Percentiles rank a stretch among this genome's conserved stretches.
Conservation (phyloP, 179 eudicot genomes). For the Pouteria campechiana region DNA sequence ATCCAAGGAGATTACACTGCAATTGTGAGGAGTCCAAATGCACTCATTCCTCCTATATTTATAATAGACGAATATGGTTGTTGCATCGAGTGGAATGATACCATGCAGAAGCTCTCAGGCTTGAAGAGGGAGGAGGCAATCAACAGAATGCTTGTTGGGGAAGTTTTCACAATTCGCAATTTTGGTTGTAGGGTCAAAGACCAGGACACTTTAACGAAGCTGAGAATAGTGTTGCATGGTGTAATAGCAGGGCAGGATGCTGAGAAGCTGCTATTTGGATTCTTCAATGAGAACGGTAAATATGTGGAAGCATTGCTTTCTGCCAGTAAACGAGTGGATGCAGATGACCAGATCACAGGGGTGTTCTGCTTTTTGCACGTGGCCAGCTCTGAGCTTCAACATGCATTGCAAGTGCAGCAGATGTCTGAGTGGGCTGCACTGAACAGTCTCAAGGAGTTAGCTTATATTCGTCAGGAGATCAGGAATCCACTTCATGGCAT, state of each 20-base stretch:
- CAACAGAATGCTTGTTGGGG: conserved; percentile 68
- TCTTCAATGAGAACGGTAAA: conserved; percentile 35
- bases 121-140: conserved; percentile 42
- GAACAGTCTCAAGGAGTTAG: conserved; percentile 36
- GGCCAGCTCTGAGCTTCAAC: conserved; percentile 79
- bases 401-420: conserved; percentile 57
- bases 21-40: conserved; percentile 49
- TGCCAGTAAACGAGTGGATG: conserved; percentile 42
- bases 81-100: conserved; percentile 75
- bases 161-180: conserved; percentile 50
- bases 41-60: conserved; percentile 84
- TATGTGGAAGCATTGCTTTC: conserved; percentile 61
- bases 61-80: conserved; percentile 56
- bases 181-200: conserved; percentile 73
- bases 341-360: conserved; percentile 51
- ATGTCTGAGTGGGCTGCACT: conserved; percentile 57
- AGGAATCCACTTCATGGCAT: conserved; percentile 53
- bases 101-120: conserved; percentile 68
- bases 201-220: conserved; percentile 49
- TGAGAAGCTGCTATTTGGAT: conserved; percentile 53
- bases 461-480: conserved; percentile 45
- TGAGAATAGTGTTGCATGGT: conserved; percentile 43
- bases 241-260: conserved; percentile 40
- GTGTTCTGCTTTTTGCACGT: conserved; percentile 72
- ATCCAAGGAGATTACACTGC: conserved; percentile 66